Evolutionary conservation across 176 grass and related monocot genomes (phyloP), one percentile per base, ranked within the genome.

Genomic region (Pontederia paniculata): DNA sequence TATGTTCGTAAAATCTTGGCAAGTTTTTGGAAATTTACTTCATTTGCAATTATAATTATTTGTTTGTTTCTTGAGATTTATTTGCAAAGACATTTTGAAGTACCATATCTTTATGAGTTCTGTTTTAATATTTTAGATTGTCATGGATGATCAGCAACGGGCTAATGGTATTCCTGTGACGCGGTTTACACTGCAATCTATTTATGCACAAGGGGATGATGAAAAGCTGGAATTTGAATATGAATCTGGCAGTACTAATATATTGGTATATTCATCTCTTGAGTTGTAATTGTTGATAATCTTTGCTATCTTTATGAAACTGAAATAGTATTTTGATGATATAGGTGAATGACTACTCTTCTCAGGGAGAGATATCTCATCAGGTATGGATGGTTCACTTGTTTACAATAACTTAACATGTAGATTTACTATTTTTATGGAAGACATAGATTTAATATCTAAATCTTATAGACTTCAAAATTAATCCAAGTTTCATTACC

Each of bases 191-290:
- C 82, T 97, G 63, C 91, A 97, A 74, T 89, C 91, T 47, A 84
- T 97, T 58, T 97, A 97, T 62, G 82, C 86, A 58, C 86, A 89
- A 84, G 89, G 21, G 13, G 86, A 97, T n/a, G 85, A 90, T 84
- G 91, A 97, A 71, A 97, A 87, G 49, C 82, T 97, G 37, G 91
- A 97, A 66, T 97, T 97, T 84, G 80, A 89, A 72, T 97, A 97
- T 70, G 91, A 97, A 87, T 97, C 91, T 49, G 91, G 91, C 66
- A 97, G 61, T 74, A 86, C 82, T 42, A 97, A 76, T 79, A 90
- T 97, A 55, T 60, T 87, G 77, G 91, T 97, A 73, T 45, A 65
- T 45, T 42, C 48, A 48, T 43, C 55, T 22, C 9, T 19, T 6
- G n/a, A 14, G 2, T 6, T 46, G 12, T 53, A 61, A 10, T 16